Conservation (phyloP, 2,329 filamentous ascomycete species). For the Myriosclerotinia scirpicola region DNA sequence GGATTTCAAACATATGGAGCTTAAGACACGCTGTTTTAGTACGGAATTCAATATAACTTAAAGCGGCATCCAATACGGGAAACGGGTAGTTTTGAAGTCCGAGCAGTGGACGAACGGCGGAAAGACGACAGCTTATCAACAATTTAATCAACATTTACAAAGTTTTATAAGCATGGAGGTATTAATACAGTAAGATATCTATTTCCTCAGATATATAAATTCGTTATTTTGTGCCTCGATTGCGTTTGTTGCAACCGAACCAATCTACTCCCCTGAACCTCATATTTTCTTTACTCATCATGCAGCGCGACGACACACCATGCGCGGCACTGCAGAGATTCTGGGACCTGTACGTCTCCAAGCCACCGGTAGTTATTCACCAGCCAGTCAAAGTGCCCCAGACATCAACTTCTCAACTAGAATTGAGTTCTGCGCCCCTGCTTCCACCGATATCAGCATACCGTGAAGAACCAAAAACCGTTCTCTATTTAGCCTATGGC, state of each 20-base stretch:
- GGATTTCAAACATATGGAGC: too few species aligned
- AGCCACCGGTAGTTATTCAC: not conserved
- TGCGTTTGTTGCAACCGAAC: not conserved
- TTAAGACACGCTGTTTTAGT: not conserved
- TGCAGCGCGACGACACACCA: constrained; percentile 1
- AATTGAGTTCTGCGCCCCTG: not conserved
- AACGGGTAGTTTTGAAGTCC: not conserved
- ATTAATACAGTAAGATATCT: not conserved
- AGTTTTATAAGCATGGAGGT: constrained; percentile 9
- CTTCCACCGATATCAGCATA: constrained; percentile 26
- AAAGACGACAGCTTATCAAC: not conserved
- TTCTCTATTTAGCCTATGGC: constrained; percentile 86
- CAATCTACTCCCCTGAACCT: constrained; percentile 15
- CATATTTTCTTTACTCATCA: not conserved
- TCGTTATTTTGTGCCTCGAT: constrained; percentile 11
- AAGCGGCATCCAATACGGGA: not conserved
- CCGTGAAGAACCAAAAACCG: constrained; percentile 45
- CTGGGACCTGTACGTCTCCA: constrained; percentile 14
- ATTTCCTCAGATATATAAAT: not conserved
- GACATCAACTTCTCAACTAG: constrained; percentile 4
- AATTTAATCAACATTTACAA: not conserved
- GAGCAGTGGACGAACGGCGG: not conserved
- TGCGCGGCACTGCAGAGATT: constrained; percentile 1
- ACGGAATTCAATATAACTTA: not conserved
- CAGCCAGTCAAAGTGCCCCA: not conserved